Evolutionary conservation across 1,139 yeast genomes (phyloP), one percentile per base, ranked within the genome.

Genomic region (Kodamaea plutei): DNA sequence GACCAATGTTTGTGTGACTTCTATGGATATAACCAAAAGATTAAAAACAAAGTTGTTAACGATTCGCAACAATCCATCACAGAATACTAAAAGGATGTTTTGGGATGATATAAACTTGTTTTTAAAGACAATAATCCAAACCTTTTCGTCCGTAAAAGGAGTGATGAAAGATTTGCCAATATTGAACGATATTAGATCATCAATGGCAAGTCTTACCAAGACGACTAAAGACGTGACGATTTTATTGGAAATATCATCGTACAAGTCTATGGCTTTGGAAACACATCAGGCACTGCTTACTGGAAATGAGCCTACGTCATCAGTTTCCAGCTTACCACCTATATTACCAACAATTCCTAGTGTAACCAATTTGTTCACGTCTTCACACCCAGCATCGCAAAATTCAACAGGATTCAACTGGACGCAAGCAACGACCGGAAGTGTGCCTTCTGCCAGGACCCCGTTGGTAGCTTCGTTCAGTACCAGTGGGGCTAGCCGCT

Each of bases 161-260:
- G 77, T 91, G n/a, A 82, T 85, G 73, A 70, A 73, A 35, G 95
- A 85, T 45, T 64, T 87, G 36, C 91, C 95, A 0, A 72, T 79
- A 9, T 64, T 89, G 30, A 81, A 84, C 44, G 95, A 84, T 35
- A 84, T 84, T 3, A 66, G 96, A 38, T 77, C 85, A 5, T 80
- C 84, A 6, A 72, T 89, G 61, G 85, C 95, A 1, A 75, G 79
- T 20, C 63, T 89, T 36, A 88, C 96, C 0, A 79, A 87, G 40
- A 83, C 89, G 4, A 85, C 96, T 2, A 89, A 89, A 49, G 97
- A 89, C 47, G 84, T 89, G 8, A 88, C 96, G 0, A 78, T 84
- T 9, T 66, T 84, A 44, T 59, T 88, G 28, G 96, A 88, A 49
- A 61, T 62, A 5, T 64, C 72, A 1, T 61, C 71, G 1, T 67